These are phyloP conservation scores for Suillus decipiens DNA, from an alignment of 768 basidiomycete genomes.

Conservation along the genomic window DNA sequence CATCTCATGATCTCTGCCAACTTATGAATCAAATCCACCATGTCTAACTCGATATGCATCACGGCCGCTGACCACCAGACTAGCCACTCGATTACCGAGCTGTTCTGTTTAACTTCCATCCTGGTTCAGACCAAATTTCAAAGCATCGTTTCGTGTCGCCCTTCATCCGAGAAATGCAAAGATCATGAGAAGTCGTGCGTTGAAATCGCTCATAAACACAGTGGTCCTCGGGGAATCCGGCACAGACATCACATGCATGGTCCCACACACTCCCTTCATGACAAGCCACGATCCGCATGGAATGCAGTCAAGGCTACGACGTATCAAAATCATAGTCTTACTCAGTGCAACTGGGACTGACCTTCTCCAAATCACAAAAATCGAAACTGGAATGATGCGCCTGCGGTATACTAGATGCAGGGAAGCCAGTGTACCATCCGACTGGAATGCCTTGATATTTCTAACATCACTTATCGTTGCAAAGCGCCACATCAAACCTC, in stretches of 20 bases:
- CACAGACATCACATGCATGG: conserved; percentile 10
- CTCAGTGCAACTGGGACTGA: conserved; percentile 17
- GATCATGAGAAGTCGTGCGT: background rate
- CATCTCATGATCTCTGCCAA: background rate
- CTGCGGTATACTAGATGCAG: conserved; percentile 28
- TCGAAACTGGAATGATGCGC: conserved; percentile 31
- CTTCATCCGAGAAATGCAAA: background rate
- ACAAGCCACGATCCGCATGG: background rate
- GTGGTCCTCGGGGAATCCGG: background rate
- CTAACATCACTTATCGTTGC: background rate
- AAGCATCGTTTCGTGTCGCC: background rate
- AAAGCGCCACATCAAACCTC: conserved; percentile 32
- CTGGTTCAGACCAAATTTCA: conserved; percentile 22
- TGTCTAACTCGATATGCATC: conserved; percentile 28
- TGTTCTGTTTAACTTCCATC: conserved; percentile 21
- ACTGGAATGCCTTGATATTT: background rate
- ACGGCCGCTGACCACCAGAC: conserved; percentile 35
- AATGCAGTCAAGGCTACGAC: background rate
- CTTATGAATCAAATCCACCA: background rate
- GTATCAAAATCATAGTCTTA: conserved; percentile 10
- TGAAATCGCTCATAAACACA: background rate
- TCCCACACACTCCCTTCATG: conserved; percentile 12
- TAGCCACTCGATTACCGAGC: conserved; percentile 30
- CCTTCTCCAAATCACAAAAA: conserved; percentile 34
- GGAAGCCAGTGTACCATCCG: conserved; percentile 32